Conservation (phyloP, 192 early-diverging fungal species). For the Coemansia guatemalensis region DNA sequence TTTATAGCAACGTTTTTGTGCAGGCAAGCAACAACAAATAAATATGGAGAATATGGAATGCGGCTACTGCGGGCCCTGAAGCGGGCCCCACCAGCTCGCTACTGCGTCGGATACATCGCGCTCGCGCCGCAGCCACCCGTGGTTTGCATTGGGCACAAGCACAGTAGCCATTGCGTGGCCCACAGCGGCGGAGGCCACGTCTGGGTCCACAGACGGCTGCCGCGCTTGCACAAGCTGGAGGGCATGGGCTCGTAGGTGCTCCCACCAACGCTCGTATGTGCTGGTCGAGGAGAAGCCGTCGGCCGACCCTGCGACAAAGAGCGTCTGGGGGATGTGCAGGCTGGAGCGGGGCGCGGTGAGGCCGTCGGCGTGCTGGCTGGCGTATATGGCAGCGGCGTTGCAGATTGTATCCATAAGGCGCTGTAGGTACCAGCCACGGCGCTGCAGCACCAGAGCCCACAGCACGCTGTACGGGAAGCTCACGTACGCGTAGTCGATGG, state of each 20-base stretch:
- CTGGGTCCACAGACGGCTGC: not conserved
- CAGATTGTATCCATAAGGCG: slow-evolving; percentile 30
- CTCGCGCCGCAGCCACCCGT: slow-evolving; percentile 52
- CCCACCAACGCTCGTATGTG: slow-evolving; percentile 44
- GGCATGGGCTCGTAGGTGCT: slow-evolving; percentile 24
- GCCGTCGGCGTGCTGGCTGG: slow-evolving; percentile 1
- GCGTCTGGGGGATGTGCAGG: slow-evolving; percentile 25
- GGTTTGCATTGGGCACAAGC: slow-evolving; percentile 41
- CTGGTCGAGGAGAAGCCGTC: slow-evolving; percentile 41
- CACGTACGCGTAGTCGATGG: slow-evolving; percentile 48
- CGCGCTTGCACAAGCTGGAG: slow-evolving; percentile 14
- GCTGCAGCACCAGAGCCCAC: slow-evolving; percentile 43
- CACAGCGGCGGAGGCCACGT: slow-evolving; percentile 18
- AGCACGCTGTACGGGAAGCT: slow-evolving; percentile 53
- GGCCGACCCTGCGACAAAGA: slow-evolving; percentile 40
- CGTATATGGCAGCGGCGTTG: slow-evolving; percentile 20
- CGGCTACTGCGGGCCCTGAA: not conserved
- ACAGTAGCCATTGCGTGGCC: slow-evolving; percentile 28
- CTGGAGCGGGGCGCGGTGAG: not conserved
- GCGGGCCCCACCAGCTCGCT: slow-evolving; percentile 34
- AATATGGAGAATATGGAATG: not conserved
- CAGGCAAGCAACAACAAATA: not conserved
- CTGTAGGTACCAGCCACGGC: slow-evolving; percentile 35
- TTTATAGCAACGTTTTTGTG: slow-evolving; percentile 4
- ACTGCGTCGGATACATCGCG: slow-evolving; percentile 43